Conservation (phyloP, 805 yeast genomes). For the Wickerhamomyces sydowiorum region DNA sequence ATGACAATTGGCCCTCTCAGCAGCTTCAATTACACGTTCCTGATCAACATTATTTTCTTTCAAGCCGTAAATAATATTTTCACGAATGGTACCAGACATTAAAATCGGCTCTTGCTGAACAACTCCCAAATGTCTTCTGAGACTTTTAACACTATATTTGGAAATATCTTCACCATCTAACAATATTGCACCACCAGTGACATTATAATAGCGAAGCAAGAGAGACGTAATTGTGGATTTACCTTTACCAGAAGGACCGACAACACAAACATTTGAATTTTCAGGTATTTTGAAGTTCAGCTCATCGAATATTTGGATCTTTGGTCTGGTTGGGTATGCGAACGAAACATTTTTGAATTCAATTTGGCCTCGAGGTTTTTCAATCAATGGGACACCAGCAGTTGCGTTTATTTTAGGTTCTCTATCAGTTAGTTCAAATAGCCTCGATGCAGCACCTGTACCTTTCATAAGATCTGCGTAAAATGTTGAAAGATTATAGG, state of each 20-base stretch:
- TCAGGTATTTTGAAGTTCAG: conserved; percentile 42
- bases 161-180: conserved; percentile 49
- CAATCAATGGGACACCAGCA: conserved; percentile 43
- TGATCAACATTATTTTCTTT: conserved; percentile 41
- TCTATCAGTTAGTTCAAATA: conserved; percentile 82
- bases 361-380: conserved; percentile 39
- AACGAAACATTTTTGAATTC: conserved; percentile 64
- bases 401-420: conserved; percentile 65
- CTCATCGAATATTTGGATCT: conserved; percentile 46
- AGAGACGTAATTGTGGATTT: conserved; percentile 74
- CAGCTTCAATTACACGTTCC: conserved; percentile 37
- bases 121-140: conserved; percentile 57
- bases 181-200: conserved; percentile 39
- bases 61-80: conserved; percentile 71
- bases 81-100: conserved; percentile 74
- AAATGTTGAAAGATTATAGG: conserved; percentile 87
- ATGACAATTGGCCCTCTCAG: conserved; percentile 49
- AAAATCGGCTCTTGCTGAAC: conserved; percentile 77
- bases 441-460: conserved; percentile 90
- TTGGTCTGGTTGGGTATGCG: conserved; percentile 84
- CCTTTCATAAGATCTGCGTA: conserved; percentile 97
- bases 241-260: conserved; percentile 89
- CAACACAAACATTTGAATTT: conserved; percentile 65
- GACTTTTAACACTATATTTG: conserved; percentile 39
- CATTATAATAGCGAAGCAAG: conserved; percentile 49